Conservation (phyloP, 495 filamentous ascomycete genomes). For the Neurospora sp. region DNA sequence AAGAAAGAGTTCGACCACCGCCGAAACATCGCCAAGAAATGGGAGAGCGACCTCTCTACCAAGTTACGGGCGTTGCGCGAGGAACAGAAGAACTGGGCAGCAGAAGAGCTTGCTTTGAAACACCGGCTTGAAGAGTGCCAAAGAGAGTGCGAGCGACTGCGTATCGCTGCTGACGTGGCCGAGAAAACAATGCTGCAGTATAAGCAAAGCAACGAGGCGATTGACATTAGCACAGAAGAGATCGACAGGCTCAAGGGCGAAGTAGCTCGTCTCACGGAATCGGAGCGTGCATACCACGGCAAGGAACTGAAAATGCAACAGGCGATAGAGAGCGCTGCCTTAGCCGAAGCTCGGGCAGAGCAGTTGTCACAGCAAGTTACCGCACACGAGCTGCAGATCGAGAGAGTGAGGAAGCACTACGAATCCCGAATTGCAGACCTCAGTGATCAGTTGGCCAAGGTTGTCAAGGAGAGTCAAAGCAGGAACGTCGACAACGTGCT, state of each 20-base stretch:
- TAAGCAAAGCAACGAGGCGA: slow-evolving; percentile 47
- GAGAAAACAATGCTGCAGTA: slow-evolving; percentile 50
- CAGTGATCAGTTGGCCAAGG: slow-evolving; percentile 31
- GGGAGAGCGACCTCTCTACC: slow-evolving; percentile 52
- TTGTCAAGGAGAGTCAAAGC: slow-evolving; percentile 30
- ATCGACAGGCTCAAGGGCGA: slow-evolving; percentile 47
- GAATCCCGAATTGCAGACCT: slow-evolving; percentile 34
- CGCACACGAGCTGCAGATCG: slow-evolving; percentile 41
- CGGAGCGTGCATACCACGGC: slow-evolving; percentile 47
- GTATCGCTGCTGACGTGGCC: slow-evolving; percentile 46
- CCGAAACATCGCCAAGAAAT: slow-evolving; percentile 56
- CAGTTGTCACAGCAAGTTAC: slow-evolving; percentile 39
- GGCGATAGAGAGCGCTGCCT: slow-evolving; percentile 40
- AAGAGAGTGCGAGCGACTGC: slow-evolving; percentile 44
- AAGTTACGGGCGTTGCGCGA: slow-evolving; percentile 52
- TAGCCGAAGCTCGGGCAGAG: slow-evolving; percentile 40
- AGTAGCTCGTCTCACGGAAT: slow-evolving; percentile 44
- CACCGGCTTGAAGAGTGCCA: slow-evolving; percentile 41
- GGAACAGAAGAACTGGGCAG: slow-evolving; percentile 55
- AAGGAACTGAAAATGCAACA: slow-evolving; percentile 43
- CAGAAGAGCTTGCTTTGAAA: slow-evolving; percentile 41
- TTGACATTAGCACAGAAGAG: slow-evolving; percentile 48
- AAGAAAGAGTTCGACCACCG: slow-evolving; percentile 55
- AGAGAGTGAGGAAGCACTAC: slow-evolving; percentile 31
- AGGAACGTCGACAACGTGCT: slow-evolving; percentile 25